Evolutionary conservation across 1,139 yeast species (phyloP).

Genomic region (Suhomyces kunorum): DNA sequence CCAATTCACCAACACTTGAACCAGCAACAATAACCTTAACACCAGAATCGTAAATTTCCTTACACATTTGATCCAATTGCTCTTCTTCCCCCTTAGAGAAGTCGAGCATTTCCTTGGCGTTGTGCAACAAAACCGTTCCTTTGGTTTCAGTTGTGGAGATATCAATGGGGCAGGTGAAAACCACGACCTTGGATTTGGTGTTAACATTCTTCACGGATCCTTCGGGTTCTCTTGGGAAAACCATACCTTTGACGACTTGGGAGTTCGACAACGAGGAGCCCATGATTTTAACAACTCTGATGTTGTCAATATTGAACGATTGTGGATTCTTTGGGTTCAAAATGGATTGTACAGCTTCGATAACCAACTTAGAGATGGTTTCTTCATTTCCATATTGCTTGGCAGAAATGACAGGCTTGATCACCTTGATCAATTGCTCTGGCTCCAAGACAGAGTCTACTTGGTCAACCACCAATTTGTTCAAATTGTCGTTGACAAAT

Average conservation of each 20-base stretch:
- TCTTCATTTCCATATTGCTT: constrained; percentile 92
- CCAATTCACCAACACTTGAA: constrained; percentile 87
- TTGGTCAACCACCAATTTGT: constrained; percentile 61
- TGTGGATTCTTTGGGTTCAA: constrained; percentile 65
- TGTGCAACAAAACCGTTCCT: constrained; percentile 93
- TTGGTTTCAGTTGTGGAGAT: constrained; percentile 94
- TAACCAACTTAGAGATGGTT: constrained; percentile 71
- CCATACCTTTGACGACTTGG: constrained; percentile 93
- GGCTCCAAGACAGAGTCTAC: constrained; percentile 59
- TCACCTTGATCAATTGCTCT: constrained; percentile 66
- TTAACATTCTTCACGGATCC: constrained; percentile 71
- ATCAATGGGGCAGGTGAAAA: constrained; percentile 91
- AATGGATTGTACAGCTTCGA: constrained; percentile 80
- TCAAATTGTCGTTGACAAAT: constrained; percentile 69
- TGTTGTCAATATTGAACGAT: constrained; percentile 74
- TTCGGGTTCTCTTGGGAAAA: constrained; percentile 95
- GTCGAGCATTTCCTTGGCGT: constrained; percentile 95
- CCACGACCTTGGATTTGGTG: constrained; percentile 77
- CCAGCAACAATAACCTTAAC: constrained; percentile 91
- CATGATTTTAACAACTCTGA: constrained; percentile 95
- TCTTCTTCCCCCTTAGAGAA: constrained; percentile 96
- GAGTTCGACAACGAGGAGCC: constrained; percentile 79
- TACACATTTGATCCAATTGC: constrained; percentile 84
- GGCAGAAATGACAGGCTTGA: constrained; percentile 86
- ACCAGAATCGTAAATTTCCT: constrained; percentile 82